These are phyloP conservation scores for Fusarium coffeatum DNA, from an alignment of 2,329 filamentous ascomycete genomes.

Conservation along the genomic window DNA sequence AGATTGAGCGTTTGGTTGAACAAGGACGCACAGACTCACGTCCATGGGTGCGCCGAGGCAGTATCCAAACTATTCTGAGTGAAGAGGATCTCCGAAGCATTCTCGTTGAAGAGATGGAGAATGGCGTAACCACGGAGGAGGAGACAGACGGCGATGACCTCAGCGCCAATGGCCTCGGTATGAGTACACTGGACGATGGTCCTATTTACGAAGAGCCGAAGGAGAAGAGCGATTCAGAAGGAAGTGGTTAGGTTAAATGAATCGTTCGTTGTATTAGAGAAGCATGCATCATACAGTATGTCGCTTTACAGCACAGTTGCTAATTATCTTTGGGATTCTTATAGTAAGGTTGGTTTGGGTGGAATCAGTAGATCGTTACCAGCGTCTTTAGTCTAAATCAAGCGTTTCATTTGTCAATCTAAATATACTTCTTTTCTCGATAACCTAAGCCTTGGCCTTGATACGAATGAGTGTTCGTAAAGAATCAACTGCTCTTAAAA, in stretches of 20 bases:
- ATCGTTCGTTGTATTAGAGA: background rate
- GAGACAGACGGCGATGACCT: constrained; percentile 52
- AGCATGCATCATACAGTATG: constrained; percentile 1
- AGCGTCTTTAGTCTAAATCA: constrained; percentile 7
- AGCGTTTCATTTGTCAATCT: constrained; percentile 17
- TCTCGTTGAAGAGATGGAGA: constrained; percentile 53
- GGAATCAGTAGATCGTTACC: constrained; percentile 11
- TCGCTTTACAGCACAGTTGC: constrained; percentile 5
- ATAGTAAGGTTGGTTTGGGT: constrained; percentile 11
- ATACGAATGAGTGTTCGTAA: background rate
- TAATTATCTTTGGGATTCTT: background rate
- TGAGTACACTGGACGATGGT: constrained; percentile 46
- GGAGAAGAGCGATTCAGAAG: constrained; percentile 38
- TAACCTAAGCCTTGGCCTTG: background rate
- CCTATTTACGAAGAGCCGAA: constrained; percentile 38
- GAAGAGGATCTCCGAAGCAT: constrained; percentile 69
- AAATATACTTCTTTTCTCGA: background rate
- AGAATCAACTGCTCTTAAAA: background rate
- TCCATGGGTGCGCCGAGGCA: constrained; percentile 60
- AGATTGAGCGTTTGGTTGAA: constrained; percentile 79
- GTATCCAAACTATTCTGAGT: constrained; percentile 70
- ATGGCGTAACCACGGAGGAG: constrained; percentile 52
- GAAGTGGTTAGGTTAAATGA: constrained; percentile 12
- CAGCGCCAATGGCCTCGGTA: constrained; percentile 42
- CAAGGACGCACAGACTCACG: constrained; percentile 66